A percentile compares a stretch with the other conserved stretches of the same genome.
Conservation (phyloP, 345 rosid genomes). For the Rhodomyrtus tomentosa region DNA sequence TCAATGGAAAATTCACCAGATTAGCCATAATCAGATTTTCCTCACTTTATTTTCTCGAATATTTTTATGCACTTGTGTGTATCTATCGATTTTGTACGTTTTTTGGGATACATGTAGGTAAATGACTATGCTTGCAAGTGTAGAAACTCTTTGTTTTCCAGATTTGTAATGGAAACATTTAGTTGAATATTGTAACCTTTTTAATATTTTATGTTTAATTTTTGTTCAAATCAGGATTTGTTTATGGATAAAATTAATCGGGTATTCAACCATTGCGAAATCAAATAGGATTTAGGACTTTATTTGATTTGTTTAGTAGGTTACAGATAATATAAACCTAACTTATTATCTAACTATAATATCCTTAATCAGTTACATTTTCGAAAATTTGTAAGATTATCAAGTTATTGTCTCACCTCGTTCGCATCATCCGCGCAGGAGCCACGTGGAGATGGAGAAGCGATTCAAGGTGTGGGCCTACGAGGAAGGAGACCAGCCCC, state of each 20-base stretch:
- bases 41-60: neutral
- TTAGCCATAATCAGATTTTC: neutral
- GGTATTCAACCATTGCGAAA: neutral
- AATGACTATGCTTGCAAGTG: neutral
- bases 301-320: neutral
- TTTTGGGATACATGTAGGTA: neutral
- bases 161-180: neutral
- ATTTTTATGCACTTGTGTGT: neutral
- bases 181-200: neutral
- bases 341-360: neutral
- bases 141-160: neutral
- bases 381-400: neutral
- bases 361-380: neutral
- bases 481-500: conserved; percentile 56
- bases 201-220: neutral
- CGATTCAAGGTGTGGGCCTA: conserved; percentile 59
- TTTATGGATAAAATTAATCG: neutral
- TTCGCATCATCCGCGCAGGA: conserved; percentile 22
- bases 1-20: neutral
- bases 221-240: neutral
- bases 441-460: conserved; percentile 61
- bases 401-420: neutral
- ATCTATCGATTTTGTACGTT: neutral
- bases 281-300: neutral
- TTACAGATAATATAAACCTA: neutral